Evolutionary conservation across 805 yeast species (phyloP).

Genomic region (Cyberlindnera maritima): DNA sequence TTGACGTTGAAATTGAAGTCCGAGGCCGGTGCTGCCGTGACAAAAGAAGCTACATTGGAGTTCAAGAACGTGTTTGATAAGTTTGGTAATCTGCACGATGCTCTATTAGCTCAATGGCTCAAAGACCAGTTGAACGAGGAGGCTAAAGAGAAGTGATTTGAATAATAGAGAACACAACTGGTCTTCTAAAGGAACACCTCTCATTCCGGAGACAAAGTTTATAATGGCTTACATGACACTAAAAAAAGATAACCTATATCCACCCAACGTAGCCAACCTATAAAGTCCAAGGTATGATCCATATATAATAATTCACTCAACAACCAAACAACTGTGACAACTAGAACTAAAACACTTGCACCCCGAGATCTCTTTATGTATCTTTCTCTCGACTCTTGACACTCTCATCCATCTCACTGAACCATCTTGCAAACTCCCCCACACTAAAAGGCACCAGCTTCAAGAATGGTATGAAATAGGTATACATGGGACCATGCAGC

Average conservation of each 20-base stretch:
- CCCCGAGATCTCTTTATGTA: no score
- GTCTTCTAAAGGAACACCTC: no score
- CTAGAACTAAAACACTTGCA: no score
- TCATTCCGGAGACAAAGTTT: no score
- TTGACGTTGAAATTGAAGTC: slow-evolving; percentile 33
- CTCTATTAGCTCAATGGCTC: slow-evolving; percentile 38
- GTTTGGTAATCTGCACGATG: slow-evolving; percentile 42
- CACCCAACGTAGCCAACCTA: no score
- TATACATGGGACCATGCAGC: slow-evolving; percentile 70
- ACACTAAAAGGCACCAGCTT: slow-evolving; percentile 68
- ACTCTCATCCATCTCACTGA: slow-evolving; percentile 65
- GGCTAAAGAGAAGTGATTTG: slow-evolving; percentile 34
- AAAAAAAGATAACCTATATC: background rate
- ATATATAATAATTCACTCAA: no score
- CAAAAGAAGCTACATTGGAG: slow-evolving; percentile 23
- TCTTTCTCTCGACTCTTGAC: slow-evolving; percentile 4
- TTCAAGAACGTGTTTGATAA: slow-evolving; percentile 36
- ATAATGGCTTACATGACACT: slow-evolving; percentile 5
- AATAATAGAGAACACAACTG: no score
- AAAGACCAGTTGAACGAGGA: slow-evolving; percentile 32
- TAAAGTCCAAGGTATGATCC: no score
- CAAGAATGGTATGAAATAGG: slow-evolving; percentile 63
- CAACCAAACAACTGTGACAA: no score
- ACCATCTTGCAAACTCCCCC: slow-evolving; percentile 35
- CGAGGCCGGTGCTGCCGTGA: slow-evolving; percentile 5